Evolutionary conservation across 116 monocot species (phyloP), one percentile per base, ranked within the genome.

Genomic region (Papilionanthe hybrid): DNA sequence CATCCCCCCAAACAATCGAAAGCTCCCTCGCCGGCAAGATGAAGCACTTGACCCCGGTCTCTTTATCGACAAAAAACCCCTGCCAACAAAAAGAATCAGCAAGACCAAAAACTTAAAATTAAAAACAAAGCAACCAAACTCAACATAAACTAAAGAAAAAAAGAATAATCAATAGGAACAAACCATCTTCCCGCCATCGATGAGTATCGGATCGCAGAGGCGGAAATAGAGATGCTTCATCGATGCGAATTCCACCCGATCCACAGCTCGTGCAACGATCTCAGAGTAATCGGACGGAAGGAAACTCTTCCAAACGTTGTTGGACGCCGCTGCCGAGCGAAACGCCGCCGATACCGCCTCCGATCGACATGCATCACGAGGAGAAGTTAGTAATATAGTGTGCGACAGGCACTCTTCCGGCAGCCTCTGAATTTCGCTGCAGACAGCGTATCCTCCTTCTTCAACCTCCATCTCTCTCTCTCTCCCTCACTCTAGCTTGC

Each of bases 31-130:
- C 88, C 0, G 90, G 82, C 22, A 92, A 45, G 85, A 87, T 85
- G 81, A 78, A 87, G 82, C 85, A 85, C 80, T 94, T 94, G 43
- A 71, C 77, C 23, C 92, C 94, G 9, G 74, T 94, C 45, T 79
- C 81, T 78, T 66, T 90, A 57, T 94, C 92, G 84, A 94, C 74
- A 42, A 44, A 43, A 77, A 92, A 92, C 32, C 86, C 86, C 94
- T 94, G 81, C 48, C 53, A 23, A 17, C 79, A 43, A 32, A 69
- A 69, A 37, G 2, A 19, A 73, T 9, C 20, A 73, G 12, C 42
- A 41, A 3, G 7, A 19, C 44, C 1, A 19, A 43, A 22, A 43
- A n/a, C 7, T 2, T 7, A 43, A 7, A 73, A 20, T 43, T 29
- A 43, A n/a, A 5, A 69, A 69, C 15, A 3, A 1, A 73, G 7